Percentiles rank a stretch among this genome's conserved stretches.
These are phyloP conservation scores for Fusarium equiseti DNA, from an alignment of 2,329 filamentous ascomycete genomes.

Conservation along the genomic window DNA sequence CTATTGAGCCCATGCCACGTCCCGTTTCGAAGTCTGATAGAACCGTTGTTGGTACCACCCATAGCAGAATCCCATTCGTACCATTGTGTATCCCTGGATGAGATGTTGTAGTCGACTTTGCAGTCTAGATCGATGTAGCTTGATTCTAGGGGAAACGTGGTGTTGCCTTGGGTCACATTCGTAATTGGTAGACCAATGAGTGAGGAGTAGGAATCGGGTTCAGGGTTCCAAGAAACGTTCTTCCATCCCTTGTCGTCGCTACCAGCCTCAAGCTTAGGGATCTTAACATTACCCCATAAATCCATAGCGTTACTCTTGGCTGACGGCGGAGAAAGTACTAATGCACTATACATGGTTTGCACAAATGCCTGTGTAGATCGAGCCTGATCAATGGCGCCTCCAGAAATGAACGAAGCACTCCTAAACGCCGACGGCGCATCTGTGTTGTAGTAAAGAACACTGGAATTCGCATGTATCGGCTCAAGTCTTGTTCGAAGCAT, in stretches of 20 bases:
- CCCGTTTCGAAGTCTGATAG: constrained; percentile 4
- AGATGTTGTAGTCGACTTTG: neutral
- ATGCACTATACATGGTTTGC: neutral
- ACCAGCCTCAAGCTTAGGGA: constrained; percentile 6
- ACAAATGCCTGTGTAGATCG: neutral
- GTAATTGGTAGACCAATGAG: neutral
- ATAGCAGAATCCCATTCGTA: neutral
- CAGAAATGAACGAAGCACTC: neutral
- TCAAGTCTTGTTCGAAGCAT: neutral
- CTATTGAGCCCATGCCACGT: constrained; percentile 20
- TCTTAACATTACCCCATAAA: constrained; percentile 24
- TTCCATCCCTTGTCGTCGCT: neutral
- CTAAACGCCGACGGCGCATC: neutral
- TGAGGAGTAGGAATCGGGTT: neutral
- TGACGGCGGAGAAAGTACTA: neutral
- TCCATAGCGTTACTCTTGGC: constrained; percentile 6
- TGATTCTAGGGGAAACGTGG: neutral
- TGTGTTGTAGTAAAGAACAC: neutral
- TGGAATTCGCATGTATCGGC: neutral
- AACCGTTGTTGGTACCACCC: neutral
- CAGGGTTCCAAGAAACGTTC: neutral
- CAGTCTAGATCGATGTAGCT: neutral
- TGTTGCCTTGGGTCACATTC: neutral
- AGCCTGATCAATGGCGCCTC: neutral
- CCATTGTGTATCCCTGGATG: neutral